A percentile compares a stretch with the other conserved stretches of the same genome.
Evolutionary conservation across 345 rosid genomes (phyloP).

Genomic region (Brassica rapa): DNA sequence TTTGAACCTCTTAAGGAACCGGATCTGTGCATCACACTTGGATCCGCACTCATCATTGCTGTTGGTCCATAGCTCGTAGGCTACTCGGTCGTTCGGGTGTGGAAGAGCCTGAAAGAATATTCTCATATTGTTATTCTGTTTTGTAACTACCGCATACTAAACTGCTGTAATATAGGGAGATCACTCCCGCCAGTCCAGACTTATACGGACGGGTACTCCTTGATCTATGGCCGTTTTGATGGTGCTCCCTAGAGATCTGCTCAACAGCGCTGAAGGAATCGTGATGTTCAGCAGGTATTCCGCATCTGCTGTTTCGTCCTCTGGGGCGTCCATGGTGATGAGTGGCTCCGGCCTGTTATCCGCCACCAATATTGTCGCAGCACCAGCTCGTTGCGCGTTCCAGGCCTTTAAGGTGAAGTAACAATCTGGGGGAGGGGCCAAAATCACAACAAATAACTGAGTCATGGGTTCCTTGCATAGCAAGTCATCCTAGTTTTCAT

Average conservation of each 20-base stretch:
- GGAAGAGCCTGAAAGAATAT: no score
- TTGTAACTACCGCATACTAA: no score
- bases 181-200: constrained; percentile 58
- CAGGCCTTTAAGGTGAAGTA: constrained; percentile 93
- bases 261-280: constrained; percentile 87
- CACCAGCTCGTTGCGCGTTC: constrained; percentile 96
- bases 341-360: constrained; percentile 81
- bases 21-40: constrained; percentile 55
- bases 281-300: constrained; percentile 88
- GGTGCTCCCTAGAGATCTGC: constrained; percentile 67
- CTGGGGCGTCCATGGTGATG: constrained; percentile 93
- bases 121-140: no score
- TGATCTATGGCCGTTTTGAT: constrained; percentile 59
- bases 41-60: constrained; percentile 62
- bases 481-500: background rate
- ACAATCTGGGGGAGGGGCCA: constrained; percentile 58
- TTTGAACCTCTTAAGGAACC: constrained; percentile 59
- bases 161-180: no score
- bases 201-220: constrained; percentile 45
- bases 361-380: constrained; percentile 89
- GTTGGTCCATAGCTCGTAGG: constrained; percentile 62
- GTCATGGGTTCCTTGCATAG: background rate
- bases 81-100: constrained; percentile 61
- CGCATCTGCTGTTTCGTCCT: constrained; percentile 64
- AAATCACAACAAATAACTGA: background rate